phyloP scores from a whole-genome alignment of 2,329 filamentous ascomycete genomes.

The Macrophomina phaseolina region DNA sequence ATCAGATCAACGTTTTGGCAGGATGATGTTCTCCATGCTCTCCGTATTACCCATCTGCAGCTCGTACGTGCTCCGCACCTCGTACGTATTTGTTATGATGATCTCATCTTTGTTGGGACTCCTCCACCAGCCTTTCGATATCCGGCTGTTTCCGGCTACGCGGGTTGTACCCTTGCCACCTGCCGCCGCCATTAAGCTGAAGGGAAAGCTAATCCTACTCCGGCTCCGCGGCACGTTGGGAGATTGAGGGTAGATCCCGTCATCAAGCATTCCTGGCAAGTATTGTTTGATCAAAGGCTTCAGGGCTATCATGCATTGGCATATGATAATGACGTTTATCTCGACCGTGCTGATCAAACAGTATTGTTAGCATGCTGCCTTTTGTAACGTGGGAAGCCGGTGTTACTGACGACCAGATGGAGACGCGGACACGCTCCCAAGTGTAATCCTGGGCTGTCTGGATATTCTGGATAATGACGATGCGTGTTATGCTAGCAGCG shows the following conservation, averaged over 20 bases:
- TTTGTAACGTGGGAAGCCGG: too few relatives aligned
- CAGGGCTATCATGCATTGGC: constrained; percentile 80
- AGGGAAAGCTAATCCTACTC: constrained; percentile 1
- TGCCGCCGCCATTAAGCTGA: background rate
- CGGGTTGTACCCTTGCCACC: background rate
- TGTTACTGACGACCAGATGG: constrained; percentile 6
- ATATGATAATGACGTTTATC: constrained; percentile 83
- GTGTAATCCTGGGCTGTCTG: background rate
- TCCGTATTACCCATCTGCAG: background rate
- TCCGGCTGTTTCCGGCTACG: background rate
- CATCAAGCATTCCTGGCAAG: constrained; percentile 57
- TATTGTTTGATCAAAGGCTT: constrained; percentile 75
- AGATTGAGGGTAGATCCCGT: constrained; percentile 32
- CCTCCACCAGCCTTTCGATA: constrained; percentile 7
- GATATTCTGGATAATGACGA: background rate
- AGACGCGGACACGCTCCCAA: constrained; percentile 5
- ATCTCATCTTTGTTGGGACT: constrained; percentile 14
- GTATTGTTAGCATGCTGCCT: background rate
- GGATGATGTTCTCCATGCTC: constrained; percentile 15
- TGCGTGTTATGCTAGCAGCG: background rate
- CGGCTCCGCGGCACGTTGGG: background rate
- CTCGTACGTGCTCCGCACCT: constrained; percentile 17
- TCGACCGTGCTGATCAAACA: constrained; percentile 62
- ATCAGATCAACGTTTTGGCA: background rate
- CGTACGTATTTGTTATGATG: constrained; percentile 15